phyloP scores from a whole-genome alignment of 768 basidiomycete species.

The Leccinellum luteum region DNA sequence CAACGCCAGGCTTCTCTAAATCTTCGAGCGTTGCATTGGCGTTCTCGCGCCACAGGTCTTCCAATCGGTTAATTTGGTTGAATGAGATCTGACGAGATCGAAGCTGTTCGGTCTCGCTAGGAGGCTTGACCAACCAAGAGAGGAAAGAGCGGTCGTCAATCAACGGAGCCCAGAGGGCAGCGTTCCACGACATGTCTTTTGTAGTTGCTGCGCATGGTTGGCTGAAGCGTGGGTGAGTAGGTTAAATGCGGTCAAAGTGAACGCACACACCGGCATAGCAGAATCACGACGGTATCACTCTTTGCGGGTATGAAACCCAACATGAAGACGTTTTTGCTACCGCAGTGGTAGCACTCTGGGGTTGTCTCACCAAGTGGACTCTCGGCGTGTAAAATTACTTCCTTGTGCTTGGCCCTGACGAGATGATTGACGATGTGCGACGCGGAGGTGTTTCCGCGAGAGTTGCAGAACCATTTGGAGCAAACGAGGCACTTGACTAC shows the following conservation, averaged over 20 bases:
- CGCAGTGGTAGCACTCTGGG: constrained; percentile 99
- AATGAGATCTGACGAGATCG: constrained; percentile 97
- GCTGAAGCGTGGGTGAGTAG: constrained; percentile 38
- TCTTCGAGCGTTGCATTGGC: constrained; percentile 93
- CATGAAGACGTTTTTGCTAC: constrained; percentile 99
- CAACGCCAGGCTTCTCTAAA: constrained; percentile 94
- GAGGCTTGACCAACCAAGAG: constrained; percentile 98
- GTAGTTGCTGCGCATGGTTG: constrained; percentile 98
- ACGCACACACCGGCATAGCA: constrained; percentile 81
- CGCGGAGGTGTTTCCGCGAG: constrained; percentile 94
- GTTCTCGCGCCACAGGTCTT: constrained; percentile 98
- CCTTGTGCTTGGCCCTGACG: constrained; percentile 98
- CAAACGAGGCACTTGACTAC: constrained; percentile 95
- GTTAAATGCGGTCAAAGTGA: background rate
- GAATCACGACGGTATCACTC: constrained; percentile 96
- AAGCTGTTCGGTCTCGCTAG: constrained; percentile 93
- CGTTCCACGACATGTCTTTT: constrained; percentile 99
- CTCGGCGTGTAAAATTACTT: constrained; percentile 94
- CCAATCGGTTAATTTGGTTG: constrained; percentile 93
- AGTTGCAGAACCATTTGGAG: constrained; percentile 98
- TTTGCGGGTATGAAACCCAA: constrained; percentile 99
- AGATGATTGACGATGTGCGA: constrained; percentile 99
- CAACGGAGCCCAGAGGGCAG: constrained; percentile 94
- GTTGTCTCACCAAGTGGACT: constrained; percentile 95
- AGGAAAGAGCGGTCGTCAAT: constrained; percentile 98